phyloP scores from a whole-genome alignment of 2,329 filamentous ascomycete species.

The Hortaea sp. region DNA sequence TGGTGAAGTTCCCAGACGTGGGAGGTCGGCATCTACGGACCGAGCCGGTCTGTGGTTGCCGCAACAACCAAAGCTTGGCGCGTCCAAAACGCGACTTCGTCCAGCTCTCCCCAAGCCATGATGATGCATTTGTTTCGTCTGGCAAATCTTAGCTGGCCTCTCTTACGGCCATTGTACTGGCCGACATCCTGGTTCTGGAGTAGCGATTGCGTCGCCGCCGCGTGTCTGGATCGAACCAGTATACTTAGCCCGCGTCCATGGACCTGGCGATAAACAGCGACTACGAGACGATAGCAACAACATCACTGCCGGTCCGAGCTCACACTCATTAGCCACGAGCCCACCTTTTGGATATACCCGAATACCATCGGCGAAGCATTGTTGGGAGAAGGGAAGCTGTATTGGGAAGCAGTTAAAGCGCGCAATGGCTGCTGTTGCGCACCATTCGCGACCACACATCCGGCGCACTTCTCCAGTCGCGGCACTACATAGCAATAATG shows the following conservation, averaged over 20 bases:
- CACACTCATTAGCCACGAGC: constrained; percentile 10
- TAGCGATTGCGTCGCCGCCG: constrained; percentile 20
- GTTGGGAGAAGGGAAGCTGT: constrained; percentile 1
- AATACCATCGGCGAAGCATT: background rate
- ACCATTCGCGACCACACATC: constrained; percentile 21
- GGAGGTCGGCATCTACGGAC: no score
- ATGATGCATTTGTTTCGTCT: background rate
- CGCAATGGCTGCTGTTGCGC: constrained; percentile 26
- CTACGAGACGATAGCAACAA: constrained; percentile 7
- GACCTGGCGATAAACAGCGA: constrained; percentile 14
- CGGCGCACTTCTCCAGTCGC: constrained; percentile 39
- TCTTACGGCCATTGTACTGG: background rate
- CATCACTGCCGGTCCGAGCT: background rate
- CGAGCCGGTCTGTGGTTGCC: background rate
- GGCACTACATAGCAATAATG: constrained; percentile 25
- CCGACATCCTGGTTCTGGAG: constrained; percentile 12
- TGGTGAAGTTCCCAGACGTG: no score
- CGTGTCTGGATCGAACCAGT: constrained; percentile 13
- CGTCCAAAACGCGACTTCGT: constrained; percentile 1
- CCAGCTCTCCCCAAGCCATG: background rate
- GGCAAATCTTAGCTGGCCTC: constrained; percentile 1
- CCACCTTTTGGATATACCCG: constrained; percentile 5
- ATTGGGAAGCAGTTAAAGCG: constrained; percentile 12
- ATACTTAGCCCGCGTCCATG: constrained; percentile 21
- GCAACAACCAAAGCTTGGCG: background rate